Base-by-base conservation (phyloP, 192 early-diverging fungal species). In the Pilobolus umbonatus region DNA sequence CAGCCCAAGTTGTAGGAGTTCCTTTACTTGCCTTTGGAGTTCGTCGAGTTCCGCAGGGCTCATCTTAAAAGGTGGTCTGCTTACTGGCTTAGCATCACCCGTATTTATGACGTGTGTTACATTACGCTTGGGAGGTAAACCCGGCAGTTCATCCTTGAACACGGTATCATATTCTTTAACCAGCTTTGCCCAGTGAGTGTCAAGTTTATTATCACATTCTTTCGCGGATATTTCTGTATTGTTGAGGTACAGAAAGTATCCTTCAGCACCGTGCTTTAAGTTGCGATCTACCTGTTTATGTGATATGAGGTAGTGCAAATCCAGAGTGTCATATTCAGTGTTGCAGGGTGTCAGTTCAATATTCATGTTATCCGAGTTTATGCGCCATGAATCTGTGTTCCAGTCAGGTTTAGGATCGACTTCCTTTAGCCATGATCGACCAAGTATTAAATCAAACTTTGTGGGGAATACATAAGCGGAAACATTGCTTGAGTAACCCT, bases 21-120 rank as follows among this genome's bases (percentile, higher is more conserved):
- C 54, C 4, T 64, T 26, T 2, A 56, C 1, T 22, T 64, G 55
- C 39, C 21, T 50, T 26, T 48, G 31, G 10, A 64, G 34, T 15
- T 47, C 34, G 35, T 57, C 54, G 2, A 49, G 14, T 44, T 64
- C 45, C 1, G 35, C 28, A 10, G 65, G 54, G 12, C 47, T 57
- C 62, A 64, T 64, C 21, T 67, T 35, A 55, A 63, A 14, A 43
- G 64, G 19, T 47, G 56, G 30, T 44, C 65, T 25, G 42, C 42
- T 15, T 31, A 62, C 8, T 47, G 61, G 21, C 22, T 57, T 51
- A 17, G 28, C 44, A 7, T 65, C 57, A 0, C 62, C 70, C 1
- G 61, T 72, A 4, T 67, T 44, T 7, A 67, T 72, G 0, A 45
- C 14, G 44, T 67, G 62, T 0, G 43, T 34, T 8, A 52, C 38